phyloP scores from a whole-genome alignment of 2,329 filamentous ascomycete species.

The Herpotrichia juniperi region DNA sequence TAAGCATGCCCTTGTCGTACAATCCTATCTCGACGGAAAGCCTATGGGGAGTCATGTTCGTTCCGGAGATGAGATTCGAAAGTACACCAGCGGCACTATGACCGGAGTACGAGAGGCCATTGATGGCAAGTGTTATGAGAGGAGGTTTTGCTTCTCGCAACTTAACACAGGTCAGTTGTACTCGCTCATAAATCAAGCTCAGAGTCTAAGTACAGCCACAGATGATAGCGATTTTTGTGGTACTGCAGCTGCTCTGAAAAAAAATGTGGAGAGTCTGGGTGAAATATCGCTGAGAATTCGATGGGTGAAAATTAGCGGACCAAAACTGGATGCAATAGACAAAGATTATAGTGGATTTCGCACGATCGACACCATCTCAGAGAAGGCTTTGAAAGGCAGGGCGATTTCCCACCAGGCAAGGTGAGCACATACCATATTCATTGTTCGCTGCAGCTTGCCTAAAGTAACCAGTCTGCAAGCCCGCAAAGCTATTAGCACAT shows the following conservation, averaged over 20 bases:
- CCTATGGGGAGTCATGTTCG: too few species aligned
- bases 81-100: too few species aligned
- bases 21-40: neutral
- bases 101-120: neutral
- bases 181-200: too few species aligned
- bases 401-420: constrained; percentile 3
- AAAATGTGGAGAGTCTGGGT: neutral
- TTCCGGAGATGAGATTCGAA: too few species aligned
- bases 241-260: neutral
- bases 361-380: constrained; percentile 3
- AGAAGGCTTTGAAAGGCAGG: constrained; percentile 6
- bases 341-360: too few species aligned
- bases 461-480: neutral
- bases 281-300: neutral
- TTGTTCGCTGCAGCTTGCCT: neutral
- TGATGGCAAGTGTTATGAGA: neutral
- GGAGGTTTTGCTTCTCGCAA: neutral
- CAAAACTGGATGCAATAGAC: too few species aligned
- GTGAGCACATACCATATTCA: neutral
- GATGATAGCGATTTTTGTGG: neutral
- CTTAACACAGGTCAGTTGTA: neutral
- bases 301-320: too few species aligned
- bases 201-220: too few species aligned
- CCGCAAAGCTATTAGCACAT: neutral
- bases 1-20: neutral